Conservation (phyloP, 257 asterid species). For the Salvia splendens region DNA sequence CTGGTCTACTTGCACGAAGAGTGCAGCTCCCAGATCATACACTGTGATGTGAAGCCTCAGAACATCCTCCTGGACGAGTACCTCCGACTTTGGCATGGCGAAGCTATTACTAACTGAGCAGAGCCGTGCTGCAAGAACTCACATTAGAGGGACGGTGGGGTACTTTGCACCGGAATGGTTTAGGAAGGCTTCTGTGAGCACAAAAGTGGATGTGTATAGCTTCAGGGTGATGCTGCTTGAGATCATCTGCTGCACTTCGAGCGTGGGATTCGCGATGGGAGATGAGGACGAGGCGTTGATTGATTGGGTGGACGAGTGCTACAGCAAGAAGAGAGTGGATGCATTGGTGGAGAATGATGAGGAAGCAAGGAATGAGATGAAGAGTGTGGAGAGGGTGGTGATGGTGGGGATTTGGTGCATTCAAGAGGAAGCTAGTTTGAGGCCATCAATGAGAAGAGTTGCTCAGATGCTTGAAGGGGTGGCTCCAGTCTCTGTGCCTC, state of each 20-base stretch:
- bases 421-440: slow-evolving; percentile 50
- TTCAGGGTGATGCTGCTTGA: slow-evolving; percentile 24
- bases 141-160: no score
- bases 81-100: no score
- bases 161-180: no score
- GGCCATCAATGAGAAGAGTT: slow-evolving; percentile 57
- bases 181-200: no score
- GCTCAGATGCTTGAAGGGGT: slow-evolving; percentile 62
- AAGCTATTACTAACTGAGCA: no score
- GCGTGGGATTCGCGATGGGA: slow-evolving; percentile 30
- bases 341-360: slow-evolving; percentile 54
- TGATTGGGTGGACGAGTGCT: slow-evolving; percentile 43
- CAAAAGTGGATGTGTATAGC: no score
- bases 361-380: background rate
- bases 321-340: slow-evolving; percentile 13
- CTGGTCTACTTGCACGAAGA: no score
- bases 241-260: slow-evolving; percentile 40
- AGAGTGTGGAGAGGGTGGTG: slow-evolving; percentile 40
- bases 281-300: slow-evolving; percentile 33
- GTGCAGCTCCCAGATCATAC: no score
- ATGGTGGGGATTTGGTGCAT: slow-evolving; percentile 58
- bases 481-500: slow-evolving; percentile 46
- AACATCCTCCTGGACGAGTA: no score
- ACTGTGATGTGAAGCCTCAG: no score
- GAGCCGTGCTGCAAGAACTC: no score